Evolutionary conservation across 169 alveolate genomes (phyloP), one percentile per base, ranked within the genome.

Genomic region (Babesia bovis): DNA sequence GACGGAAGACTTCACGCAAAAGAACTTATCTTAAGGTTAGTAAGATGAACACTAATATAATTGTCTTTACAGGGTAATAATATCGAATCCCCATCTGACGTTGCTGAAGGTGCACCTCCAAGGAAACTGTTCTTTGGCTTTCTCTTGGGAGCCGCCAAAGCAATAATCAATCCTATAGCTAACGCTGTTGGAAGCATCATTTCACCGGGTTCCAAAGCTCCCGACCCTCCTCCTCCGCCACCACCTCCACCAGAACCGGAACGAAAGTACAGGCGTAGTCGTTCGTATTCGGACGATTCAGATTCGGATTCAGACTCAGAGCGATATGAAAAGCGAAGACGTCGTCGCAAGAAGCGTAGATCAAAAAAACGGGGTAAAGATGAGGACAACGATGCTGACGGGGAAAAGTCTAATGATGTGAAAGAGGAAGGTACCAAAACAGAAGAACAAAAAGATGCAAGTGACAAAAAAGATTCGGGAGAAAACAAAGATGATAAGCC

Each of bases 191-290:
- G 53, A 12, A 1, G n/a, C 7, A 0, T 49, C 4, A 2, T 47
- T 10, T 19, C 7, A 38, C 41, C 56, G 4, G 26, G 45, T 19
- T 32, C 59, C 35, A 30, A 38, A 13, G 82, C 85, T 4, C 61
- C 85, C 4, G 56, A 44, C 5, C 73, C 61, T 1, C 85, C 85
- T 2, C 57, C 87, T 17, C 87, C 87, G 13, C 65, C 67, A n/a
- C 82, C 82, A 1, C 59, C 76, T 0, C 85, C 83, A 17, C 61
- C 71, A 49, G 0, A 7, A 6, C 32, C 21, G 26, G 41, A 40
- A 1, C 2, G 36, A 10, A 38, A 44, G 35, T 47, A 23, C 55
- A 42, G 42, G 0, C 10, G 69, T 3, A 23, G 56, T 1, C 4
- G 25, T 38, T 23, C 56, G 28, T 5, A 59, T 52, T 12, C 30